These are phyloP conservation scores for Fonsecaea pedrosoi DNA, from an alignment of 2,329 filamentous ascomycete genomes.

Conservation along the genomic window DNA sequence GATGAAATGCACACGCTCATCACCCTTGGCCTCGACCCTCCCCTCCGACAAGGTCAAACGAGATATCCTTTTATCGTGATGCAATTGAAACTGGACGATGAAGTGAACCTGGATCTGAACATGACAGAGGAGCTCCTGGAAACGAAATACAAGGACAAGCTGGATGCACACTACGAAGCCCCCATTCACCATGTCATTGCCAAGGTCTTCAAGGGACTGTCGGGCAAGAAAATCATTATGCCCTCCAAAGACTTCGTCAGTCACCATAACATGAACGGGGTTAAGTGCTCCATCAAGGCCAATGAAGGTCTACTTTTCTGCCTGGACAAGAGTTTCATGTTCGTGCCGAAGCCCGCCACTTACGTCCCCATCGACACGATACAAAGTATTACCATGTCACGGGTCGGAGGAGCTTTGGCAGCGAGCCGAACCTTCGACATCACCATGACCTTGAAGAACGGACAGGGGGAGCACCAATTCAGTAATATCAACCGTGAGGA, in stretches of 20 bases:
- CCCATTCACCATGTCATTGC: constrained; percentile 92
- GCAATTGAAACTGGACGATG: constrained; percentile 98
- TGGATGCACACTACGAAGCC: constrained; percentile 88
- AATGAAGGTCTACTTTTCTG: constrained; percentile 98
- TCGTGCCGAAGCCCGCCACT: constrained; percentile 96
- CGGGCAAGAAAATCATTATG: constrained; percentile 92
- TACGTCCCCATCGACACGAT: constrained; percentile 97
- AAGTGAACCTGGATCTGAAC: constrained; percentile 94
- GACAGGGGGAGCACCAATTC: constrained; percentile 89
- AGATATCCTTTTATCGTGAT: constrained; percentile 98
- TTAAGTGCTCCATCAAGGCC: constrained; percentile 99
- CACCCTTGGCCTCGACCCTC: constrained; percentile 91
- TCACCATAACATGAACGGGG: constrained; percentile 90
- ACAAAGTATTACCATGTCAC: constrained; percentile 89
- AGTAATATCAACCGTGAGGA: constrained; percentile 99
- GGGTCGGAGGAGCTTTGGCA: constrained; percentile 91
- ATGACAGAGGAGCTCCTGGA: constrained; percentile 75
- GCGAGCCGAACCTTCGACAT: constrained; percentile 97
- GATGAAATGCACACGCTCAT: constrained; percentile 96
- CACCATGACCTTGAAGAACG: constrained; percentile 85
- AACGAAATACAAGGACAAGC: constrained; percentile 85
- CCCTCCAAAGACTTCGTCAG: constrained; percentile 91
- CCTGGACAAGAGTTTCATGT: constrained; percentile 97
- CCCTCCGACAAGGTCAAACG: constrained; percentile 94
- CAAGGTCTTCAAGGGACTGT: constrained; percentile 92